Conservation (phyloP, 371 early-diverging fungal genomes). For the Racocetra persica region DNA sequence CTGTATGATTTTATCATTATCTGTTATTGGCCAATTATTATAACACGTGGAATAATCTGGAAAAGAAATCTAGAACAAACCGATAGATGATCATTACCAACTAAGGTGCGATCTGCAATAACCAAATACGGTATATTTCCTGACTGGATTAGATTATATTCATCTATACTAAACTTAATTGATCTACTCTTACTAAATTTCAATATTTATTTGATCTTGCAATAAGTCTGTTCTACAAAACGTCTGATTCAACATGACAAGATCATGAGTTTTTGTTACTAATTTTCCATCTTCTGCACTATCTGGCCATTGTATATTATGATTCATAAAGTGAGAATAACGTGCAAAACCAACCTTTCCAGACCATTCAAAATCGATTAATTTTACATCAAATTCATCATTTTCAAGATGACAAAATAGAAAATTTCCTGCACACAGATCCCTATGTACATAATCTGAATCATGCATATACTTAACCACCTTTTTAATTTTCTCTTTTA, state of each 20-base stretch:
- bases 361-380: constrained; percentile 13
- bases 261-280: constrained; percentile 4
- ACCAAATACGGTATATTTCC: too few species aligned
- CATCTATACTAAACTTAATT: too few species aligned
- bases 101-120: too few species aligned
- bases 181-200: not conserved
- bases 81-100: too few species aligned
- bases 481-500: not conserved
- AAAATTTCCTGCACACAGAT: not conserved
- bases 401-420: not conserved
- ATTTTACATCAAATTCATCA: not conserved
- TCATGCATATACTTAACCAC: not conserved
- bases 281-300: too few species aligned
- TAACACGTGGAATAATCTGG: too few species aligned
- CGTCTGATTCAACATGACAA: not conserved
- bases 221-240: not conserved
- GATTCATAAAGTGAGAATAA: constrained; percentile 26
- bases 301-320: not conserved
- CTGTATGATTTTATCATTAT: too few species aligned
- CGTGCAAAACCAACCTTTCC: not conserved
- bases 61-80: too few species aligned
- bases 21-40: too few species aligned
- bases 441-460: not conserved
- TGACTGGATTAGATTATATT: too few species aligned
- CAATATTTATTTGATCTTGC: not conserved